Evolutionary conservation across 768 basidiomycete species (phyloP).

Genomic region (Xanthoconium purpureum): DNA sequence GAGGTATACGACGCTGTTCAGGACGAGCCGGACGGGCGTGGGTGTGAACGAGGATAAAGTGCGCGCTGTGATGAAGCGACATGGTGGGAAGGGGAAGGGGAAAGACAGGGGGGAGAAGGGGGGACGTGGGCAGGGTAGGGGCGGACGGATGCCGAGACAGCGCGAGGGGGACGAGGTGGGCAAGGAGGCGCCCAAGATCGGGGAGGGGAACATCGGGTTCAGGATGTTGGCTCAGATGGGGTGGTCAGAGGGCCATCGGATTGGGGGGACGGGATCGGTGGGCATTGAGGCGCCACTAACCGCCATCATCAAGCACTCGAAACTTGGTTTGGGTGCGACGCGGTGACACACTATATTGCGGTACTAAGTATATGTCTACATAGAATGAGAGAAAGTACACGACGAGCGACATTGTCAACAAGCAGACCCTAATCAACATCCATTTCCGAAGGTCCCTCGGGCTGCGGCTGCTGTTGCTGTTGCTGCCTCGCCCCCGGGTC

Average conservation of each 20-base stretch:
- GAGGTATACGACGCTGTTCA: conserved; percentile 75
- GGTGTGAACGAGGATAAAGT: conserved; percentile 61
- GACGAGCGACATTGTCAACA: not conserved
- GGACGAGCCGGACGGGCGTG: conserved; percentile 59
- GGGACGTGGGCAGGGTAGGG: not conserved
- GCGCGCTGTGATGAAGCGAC: conserved; percentile 37
- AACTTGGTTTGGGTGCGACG: conserved; percentile 75
- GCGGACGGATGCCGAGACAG: conserved; percentile 45
- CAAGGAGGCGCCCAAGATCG: conserved; percentile 82
- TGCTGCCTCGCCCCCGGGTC: conserved; percentile 40
- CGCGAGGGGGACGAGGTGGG: conserved; percentile 88
- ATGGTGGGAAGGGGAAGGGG: conserved; percentile 25
- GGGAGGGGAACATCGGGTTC: conserved; percentile 79
- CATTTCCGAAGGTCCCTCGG: conserved; percentile 65
- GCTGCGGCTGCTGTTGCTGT: conserved; percentile 25
- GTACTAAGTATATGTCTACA: conserved; percentile 19
- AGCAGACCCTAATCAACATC: conserved; percentile 64
- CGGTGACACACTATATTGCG: conserved; percentile 10
- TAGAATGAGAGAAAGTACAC: not conserved
- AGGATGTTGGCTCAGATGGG: conserved; percentile 87
- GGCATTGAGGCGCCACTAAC: conserved; percentile 76
- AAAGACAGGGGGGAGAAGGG: not conserved
- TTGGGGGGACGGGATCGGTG: conserved; percentile 54
- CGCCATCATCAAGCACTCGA: conserved; percentile 84
- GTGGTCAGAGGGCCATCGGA: conserved; percentile 79